These are phyloP conservation scores for Dichotomopilus funicola DNA, from an alignment of 2,329 filamentous ascomycete species.

Conservation along the genomic window DNA sequence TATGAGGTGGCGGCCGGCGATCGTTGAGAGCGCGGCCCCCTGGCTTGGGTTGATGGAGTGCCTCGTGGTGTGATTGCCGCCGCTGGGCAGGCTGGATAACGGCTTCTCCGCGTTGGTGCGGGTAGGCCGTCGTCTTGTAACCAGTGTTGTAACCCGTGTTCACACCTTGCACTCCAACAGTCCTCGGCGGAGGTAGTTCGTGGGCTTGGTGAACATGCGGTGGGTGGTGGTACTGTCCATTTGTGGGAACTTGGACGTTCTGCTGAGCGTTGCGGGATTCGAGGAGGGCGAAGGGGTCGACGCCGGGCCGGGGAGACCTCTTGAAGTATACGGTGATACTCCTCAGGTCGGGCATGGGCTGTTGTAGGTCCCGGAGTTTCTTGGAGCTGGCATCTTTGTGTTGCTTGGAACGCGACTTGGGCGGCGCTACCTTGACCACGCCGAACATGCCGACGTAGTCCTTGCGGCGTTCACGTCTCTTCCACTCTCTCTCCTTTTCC, in stretches of 20 bases:
- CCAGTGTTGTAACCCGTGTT: neutral
- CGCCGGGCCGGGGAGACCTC: constrained; percentile 31
- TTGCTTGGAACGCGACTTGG: constrained; percentile 1
- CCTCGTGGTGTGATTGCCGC: neutral
- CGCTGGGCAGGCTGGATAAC: constrained; percentile 3
- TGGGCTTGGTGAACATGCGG: neutral
- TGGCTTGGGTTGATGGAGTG: neutral
- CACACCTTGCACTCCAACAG: neutral
- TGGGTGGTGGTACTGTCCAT: neutral
- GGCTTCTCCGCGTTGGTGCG: neutral
- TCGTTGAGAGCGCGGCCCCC: neutral
- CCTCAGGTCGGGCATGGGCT: constrained; percentile 32
- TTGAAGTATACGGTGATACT: constrained; percentile 43
- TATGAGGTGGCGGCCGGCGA: neutral
- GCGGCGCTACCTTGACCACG: neutral
- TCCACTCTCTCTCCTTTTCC: neutral
- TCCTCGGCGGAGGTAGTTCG: neutral
- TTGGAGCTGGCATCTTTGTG: too few relatives aligned
- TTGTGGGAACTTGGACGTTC: constrained; percentile 5
- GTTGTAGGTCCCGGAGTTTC: constrained; percentile 20
- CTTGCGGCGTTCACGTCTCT: constrained; percentile 9
- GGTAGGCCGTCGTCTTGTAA: neutral
- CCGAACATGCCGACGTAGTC: constrained; percentile 10
- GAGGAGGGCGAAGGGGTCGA: constrained; percentile 28
- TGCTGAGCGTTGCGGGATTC: constrained; percentile 15